Evolutionary conservation across 1,284 basidiomycete genomes (phyloP), one percentile per base, ranked within the genome.

Genomic region (Lentinula novae-zelandiae): DNA sequence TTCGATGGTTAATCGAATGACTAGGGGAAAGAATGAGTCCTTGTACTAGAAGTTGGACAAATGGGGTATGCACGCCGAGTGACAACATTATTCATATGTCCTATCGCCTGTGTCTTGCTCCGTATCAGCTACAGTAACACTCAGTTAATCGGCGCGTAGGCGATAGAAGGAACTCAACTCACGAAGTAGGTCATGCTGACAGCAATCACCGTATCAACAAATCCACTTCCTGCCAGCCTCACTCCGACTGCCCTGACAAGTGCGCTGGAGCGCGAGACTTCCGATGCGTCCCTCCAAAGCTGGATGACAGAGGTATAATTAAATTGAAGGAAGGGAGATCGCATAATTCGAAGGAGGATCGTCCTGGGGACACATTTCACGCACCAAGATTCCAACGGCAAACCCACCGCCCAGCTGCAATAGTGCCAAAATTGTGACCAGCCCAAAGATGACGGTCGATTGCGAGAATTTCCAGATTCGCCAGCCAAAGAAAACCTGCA

Each of bases 401-500:
- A 52, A 56, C 15, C 60, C 61, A 15, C 59, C 63, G 2, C 56
- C 63, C 27, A 66, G 44, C 36, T 64, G 63, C 27, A 63, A 53
- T 22, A 61, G 27, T 2, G 65, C 57, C 17, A 64, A 53, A 46
- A 62, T 6, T 9, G 53, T 27, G 12, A 66, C 50, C 17, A 58
- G 20, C 2, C 22, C 58, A 8, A 61, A 64, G 5, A 56, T 40
- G 20, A 58, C n/a, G 39, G 39, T 48, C 1, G 65, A 65, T 38
- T 60, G 46, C 5, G 65, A 67, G 12, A 67, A 40, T n/a, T 15
- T 51, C 54, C 61, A 67, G 15, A 65, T 65, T 31, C 66, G 56
- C 66, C 66, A 67, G 5, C 66, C 64, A 48, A 61, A 67, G n/a
- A 65, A 67, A 17, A 67, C 60, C 66, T 67, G 22, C 36, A 52